Base-by-base conservation (phyloP, 163 green algal species). In the Coccomyxa subellipsoidea region DNA sequence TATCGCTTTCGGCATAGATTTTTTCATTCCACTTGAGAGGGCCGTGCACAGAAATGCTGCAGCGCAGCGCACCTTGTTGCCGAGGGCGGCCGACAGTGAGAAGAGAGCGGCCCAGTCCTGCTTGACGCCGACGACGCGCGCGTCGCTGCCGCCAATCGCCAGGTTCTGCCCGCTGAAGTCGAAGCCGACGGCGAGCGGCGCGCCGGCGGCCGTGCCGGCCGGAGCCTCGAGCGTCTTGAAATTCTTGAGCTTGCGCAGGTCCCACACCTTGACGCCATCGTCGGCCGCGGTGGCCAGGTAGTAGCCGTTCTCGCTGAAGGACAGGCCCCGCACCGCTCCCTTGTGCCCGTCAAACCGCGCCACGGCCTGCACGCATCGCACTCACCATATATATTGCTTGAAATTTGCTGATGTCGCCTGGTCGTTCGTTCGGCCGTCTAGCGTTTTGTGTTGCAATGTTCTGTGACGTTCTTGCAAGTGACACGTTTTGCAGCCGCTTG, bases 301-400 rank as follows among this genome's bases (percentile, higher is more conserved):
- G 92, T 98, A 99, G 31, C 96, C 96, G 83, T 99, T 99, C 84
- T 99, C 96, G 40, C 85, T 95, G 89, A 99, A 99, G 34, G 85
- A 90, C n/a, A 99, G 85, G 54, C 76, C 83, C 12, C 80, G 88
- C 35, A 96, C 89, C 23, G 87, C 59, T 23, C 90, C 91, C 12
- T 82, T 85, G 78, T 97, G 92, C 2, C 88, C 88, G 39, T 96
- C 91, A 80, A 98, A 96, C 27, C 91, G 94, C 35, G 94, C 93
- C 53, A 98, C 89, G 34, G 88, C 88, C 83, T 93, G 87, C 73
- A 23, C 70, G 66, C 66, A 73, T 23, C 21, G 7, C 47, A 66
- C 47, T 29, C 47, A n/a, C n/a, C n/a, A n/a, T n/a, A n/a, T n/a
- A n/a, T n/a, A n/a, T n/a, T n/a, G n/a, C n/a, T n/a, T n/a, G n/a